phyloP scores from a whole-genome alignment of 2,329 filamentous ascomycete genomes.

The Claviceps fusiformis region DNA sequence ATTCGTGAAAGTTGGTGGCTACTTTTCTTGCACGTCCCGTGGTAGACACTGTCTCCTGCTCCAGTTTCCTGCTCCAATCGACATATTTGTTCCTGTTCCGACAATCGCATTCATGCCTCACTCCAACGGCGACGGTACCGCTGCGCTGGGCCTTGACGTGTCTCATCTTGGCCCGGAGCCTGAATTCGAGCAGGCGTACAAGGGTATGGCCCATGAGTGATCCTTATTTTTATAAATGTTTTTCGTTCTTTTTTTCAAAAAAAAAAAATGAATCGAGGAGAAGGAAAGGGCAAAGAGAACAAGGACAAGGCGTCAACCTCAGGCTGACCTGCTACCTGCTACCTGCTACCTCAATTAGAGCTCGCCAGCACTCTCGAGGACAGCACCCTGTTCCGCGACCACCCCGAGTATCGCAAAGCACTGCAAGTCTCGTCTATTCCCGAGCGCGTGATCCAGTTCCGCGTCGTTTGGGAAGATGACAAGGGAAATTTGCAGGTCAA shows the following conservation, averaged over 20 bases:
- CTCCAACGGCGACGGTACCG: slow-evolving; percentile 1
- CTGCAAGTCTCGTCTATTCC: slow-evolving; percentile 79
- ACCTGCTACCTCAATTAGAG: slow-evolving; percentile 58
- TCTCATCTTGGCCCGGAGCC: slow-evolving; percentile 78
- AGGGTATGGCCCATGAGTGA: slow-evolving; percentile 39
- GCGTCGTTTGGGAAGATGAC: slow-evolving; percentile 94
- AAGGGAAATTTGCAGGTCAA: slow-evolving; percentile 80
- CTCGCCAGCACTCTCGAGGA: slow-evolving; percentile 89
- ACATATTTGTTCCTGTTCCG: not conserved
- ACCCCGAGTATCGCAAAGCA: slow-evolving; percentile 88
- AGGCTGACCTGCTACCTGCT: too few species aligned
- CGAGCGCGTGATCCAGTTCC: slow-evolving; percentile 94
- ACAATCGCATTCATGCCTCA: slow-evolving; percentile 1
- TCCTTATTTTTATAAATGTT: not conserved
- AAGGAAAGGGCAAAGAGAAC: too few species aligned
- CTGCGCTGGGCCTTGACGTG: slow-evolving; percentile 36
- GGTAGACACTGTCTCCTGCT: too few species aligned
- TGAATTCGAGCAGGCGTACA: slow-evolving; percentile 98
- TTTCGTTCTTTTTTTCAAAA: not conserved
- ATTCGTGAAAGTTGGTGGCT: too few species aligned
- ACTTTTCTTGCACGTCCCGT: too few species aligned
- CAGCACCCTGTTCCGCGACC: slow-evolving; percentile 81
- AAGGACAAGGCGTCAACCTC: too few species aligned
- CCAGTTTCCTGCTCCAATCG: too few species aligned
- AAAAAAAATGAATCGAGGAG: not conserved